phyloP scores from a whole-genome alignment of 2,329 filamentous ascomycete genomes.

The Cladosporium sp. region DNA sequence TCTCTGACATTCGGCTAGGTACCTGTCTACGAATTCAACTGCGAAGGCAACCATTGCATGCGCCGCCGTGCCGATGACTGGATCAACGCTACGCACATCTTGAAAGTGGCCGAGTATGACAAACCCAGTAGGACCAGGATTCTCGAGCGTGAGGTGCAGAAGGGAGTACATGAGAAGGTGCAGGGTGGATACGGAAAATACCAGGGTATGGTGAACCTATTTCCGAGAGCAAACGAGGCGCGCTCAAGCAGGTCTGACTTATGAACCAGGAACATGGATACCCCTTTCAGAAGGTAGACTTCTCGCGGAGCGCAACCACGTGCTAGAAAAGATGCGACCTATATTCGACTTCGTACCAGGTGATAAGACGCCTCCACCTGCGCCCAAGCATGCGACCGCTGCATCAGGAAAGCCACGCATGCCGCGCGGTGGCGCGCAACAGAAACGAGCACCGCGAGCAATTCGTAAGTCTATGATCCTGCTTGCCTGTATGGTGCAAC shows the following conservation, averaged over 20 bases:
- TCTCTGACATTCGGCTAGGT: slow-evolving; percentile 54
- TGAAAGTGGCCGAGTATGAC: slow-evolving; percentile 95
- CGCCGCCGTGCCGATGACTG: slow-evolving; percentile 87
- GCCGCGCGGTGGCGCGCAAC: slow-evolving; percentile 46
- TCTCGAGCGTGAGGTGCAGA: slow-evolving; percentile 93
- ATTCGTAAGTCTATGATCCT: not conserved
- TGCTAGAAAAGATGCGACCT: slow-evolving; percentile 74
- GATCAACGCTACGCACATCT: slow-evolving; percentile 99
- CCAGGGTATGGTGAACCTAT: slow-evolving; percentile 58
- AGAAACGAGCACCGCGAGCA: slow-evolving; percentile 21
- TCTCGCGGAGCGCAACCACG: slow-evolving; percentile 80
- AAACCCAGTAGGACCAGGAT: slow-evolving; percentile 94
- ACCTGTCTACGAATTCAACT: slow-evolving; percentile 89
- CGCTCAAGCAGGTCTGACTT: not conserved
- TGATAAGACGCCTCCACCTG: slow-evolving; percentile 82
- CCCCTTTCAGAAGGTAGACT: slow-evolving; percentile 75
- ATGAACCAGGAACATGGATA: slow-evolving; percentile 78
- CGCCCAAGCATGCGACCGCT: slow-evolving; percentile 77
- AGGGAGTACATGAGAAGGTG: slow-evolving; percentile 94
- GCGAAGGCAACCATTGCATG: slow-evolving; percentile 91
- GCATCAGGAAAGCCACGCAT: slow-evolving; percentile 73
- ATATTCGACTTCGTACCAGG: slow-evolving; percentile 90
- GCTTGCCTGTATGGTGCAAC: not conserved
- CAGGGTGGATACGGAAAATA: slow-evolving; percentile 99
- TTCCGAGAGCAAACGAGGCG: not conserved